Conservation (phyloP, 176 grass and related monocot species). For the Musa beccarii region DNA sequence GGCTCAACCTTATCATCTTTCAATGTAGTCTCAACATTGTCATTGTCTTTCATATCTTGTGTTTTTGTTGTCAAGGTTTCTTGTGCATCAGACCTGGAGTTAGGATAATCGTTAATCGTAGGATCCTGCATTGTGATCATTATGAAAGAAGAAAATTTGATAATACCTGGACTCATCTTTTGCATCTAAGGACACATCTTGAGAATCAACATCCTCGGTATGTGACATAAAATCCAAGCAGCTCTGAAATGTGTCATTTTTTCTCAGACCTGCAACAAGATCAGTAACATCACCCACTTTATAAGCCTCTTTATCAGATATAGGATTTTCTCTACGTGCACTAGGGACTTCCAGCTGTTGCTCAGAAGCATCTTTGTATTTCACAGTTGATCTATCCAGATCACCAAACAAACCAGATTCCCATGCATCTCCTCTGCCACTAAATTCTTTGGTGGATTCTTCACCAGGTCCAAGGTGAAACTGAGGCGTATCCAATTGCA, state of each 20-base stretch:
- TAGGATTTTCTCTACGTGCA: constrained; percentile 15
- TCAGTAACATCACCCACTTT: not conserved
- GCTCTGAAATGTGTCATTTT: constrained; percentile 69
- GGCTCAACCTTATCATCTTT: constrained; percentile 5
- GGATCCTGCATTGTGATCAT: constrained; percentile 29
- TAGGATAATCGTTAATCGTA: constrained; percentile 20
- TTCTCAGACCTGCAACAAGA: constrained; percentile 30
- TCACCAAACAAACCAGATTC: constrained; percentile 56
- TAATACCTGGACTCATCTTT: constrained; percentile 5
- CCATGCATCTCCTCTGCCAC: constrained; percentile 58
- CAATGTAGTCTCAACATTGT: constrained; percentile 9
- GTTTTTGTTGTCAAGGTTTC: constrained; percentile 24
- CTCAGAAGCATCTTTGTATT: constrained; percentile 32
- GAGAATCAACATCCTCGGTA: constrained; percentile 41
- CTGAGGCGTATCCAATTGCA: constrained; percentile 71
- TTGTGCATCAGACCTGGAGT: constrained; percentile 26
- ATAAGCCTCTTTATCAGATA: constrained; percentile 17
- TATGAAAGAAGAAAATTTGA: constrained; percentile 29
- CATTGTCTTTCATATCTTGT: constrained; percentile 21
- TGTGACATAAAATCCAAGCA: constrained; percentile 73
- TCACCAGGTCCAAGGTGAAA: constrained; percentile 93
- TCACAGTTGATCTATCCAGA: constrained; percentile 42
- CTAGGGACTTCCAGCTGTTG: constrained; percentile 8
- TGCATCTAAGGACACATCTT: constrained; percentile 20
- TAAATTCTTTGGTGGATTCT: constrained; percentile 62